A percentile compares a stretch with the other conserved stretches of the same genome.
These are phyloP conservation scores for Alternaria rosae DNA, from an alignment of 2,329 filamentous ascomycete species.

Conservation along the genomic window DNA sequence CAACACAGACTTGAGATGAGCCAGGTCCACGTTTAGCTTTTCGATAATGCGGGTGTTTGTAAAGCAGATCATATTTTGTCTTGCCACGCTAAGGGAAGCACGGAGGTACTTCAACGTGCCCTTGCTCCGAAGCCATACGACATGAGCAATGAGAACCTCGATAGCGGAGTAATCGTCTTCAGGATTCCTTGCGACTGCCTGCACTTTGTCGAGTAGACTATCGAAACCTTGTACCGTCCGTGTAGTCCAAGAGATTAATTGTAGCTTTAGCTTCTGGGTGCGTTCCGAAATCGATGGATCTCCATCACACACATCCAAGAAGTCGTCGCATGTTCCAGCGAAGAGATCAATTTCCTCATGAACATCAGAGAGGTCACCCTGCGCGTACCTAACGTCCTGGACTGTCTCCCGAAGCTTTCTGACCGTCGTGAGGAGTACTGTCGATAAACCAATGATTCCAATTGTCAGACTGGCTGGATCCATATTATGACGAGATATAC, in stretches of 20 bases:
- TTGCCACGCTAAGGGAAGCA: conserved; percentile 11
- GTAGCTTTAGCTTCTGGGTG: no score
- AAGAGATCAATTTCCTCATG: no score
- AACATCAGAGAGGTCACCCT: no score
- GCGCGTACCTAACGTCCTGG: no score
- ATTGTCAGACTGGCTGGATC: no score
- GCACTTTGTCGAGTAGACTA: neutral
- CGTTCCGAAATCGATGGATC: no score
- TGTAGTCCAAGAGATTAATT: neutral
- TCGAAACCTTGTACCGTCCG: neutral
- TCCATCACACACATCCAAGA: no score
- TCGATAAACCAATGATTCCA: no score
- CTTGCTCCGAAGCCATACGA: conserved; percentile 13
- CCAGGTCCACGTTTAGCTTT: conserved; percentile 3
- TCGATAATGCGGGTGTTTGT: conserved; percentile 5
- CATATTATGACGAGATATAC: no score
- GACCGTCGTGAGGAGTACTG: no score
- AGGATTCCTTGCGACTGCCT: neutral
- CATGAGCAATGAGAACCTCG: conserved; percentile 1
- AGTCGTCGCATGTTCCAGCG: no score
- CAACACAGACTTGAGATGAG: neutral
- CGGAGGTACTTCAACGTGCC: conserved; percentile 4
- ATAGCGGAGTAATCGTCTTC: neutral
- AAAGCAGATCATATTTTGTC: conserved; percentile 9
- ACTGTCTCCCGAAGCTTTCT: no score